Base-by-base conservation (phyloP, 495 filamentous ascomycete species). In the Pyronema omphalodes region DNA sequence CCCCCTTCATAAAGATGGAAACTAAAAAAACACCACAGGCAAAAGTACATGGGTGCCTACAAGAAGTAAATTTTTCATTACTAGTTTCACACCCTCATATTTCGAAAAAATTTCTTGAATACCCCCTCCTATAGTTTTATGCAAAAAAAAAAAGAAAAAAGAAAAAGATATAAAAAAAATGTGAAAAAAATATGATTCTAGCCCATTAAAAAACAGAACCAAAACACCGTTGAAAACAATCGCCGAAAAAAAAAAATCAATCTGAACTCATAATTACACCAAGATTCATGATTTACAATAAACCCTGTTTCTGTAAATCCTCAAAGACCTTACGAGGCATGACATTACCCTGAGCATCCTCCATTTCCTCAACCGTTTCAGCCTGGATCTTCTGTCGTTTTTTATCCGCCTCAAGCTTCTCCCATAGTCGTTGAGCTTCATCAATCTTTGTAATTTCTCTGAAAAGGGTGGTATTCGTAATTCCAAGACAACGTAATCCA, bases 241-340 rank as follows among this genome's bases (percentile, higher is more conserved):
- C 23, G 23, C 23, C 23, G 23, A 29, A 29, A n/a, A n/a, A n/a
- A n/a, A n/a, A n/a, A n/a, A 29, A 29, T 29, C 23, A 29, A 1
- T 29, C 23, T 29, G 23, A 29, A 29, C 23, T 29, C 23, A 29
- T 29, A 29, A 29, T 29, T 29, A 29, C 23, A 29, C 23, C 23
- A 29, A 29, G 23, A 5, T 29, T 29, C 23, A 37, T 35, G 19
- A 33, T 51, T 51, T 70, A 84, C 43, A 84, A 70, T 56, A 86
- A 66, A 51, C 82, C 82, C 61, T 82, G 78, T 66, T 81, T 82
- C 68, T 78, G 73, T 65, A 86, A 67, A 68, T 98, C 93, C 52
- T 86, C 76, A 64, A 94, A 98, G 40, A 98, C 86, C 71, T 93
- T 93, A 71, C 93, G 83, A 0, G 93, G 91, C 91, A 98, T 96